Evolutionary conservation across 805 yeast genomes (phyloP).

Genomic region (Teunomyces atbi): DNA sequence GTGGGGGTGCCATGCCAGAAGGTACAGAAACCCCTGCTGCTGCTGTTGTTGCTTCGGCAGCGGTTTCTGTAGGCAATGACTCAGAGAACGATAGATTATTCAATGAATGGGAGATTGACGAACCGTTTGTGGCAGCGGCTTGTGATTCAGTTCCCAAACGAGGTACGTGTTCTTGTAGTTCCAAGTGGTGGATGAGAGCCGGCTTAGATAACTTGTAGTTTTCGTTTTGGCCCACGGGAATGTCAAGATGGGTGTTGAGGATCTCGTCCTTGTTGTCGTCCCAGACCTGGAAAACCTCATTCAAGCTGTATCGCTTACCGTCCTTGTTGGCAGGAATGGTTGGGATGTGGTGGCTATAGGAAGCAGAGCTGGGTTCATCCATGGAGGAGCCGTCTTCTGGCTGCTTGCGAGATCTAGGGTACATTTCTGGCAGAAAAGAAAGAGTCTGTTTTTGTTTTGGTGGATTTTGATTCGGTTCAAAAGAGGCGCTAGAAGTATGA

Average conservation of each 20-base stretch:
- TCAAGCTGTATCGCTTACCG: conserved; percentile 47
- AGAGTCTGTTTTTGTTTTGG: neutral
- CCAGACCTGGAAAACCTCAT: conserved; percentile 56
- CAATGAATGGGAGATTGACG: neutral
- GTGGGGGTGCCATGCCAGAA: conserved; percentile 9
- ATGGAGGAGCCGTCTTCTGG: neutral
- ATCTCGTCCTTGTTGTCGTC: conserved; percentile 29
- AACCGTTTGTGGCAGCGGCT: neutral
- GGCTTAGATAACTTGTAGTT: conserved; percentile 31
- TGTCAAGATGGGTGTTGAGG: conserved; percentile 12
- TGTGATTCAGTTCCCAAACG: neutral
- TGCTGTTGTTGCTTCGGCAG: neutral
- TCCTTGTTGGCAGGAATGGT: conserved; percentile 38
- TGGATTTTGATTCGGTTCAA: too few species aligned
- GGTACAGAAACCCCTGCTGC: neutral
- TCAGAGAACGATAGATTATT: neutral
- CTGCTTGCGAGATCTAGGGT: conserved; percentile 2
- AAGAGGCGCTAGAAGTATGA: neutral
- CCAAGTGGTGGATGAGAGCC: conserved; percentile 36
- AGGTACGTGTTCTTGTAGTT: conserved; percentile 18
- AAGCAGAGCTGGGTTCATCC: neutral
- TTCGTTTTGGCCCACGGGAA: conserved; percentile 22
- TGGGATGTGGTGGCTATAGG: neutral
- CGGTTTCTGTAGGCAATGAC: too few species aligned
- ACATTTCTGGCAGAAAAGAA: neutral